A percentile compares a stretch with the other conserved stretches of the same genome.
These are phyloP conservation scores for Scheffersomyces ergatensis DNA, from an alignment of 805 yeast genomes.

Conservation along the genomic window DNA sequence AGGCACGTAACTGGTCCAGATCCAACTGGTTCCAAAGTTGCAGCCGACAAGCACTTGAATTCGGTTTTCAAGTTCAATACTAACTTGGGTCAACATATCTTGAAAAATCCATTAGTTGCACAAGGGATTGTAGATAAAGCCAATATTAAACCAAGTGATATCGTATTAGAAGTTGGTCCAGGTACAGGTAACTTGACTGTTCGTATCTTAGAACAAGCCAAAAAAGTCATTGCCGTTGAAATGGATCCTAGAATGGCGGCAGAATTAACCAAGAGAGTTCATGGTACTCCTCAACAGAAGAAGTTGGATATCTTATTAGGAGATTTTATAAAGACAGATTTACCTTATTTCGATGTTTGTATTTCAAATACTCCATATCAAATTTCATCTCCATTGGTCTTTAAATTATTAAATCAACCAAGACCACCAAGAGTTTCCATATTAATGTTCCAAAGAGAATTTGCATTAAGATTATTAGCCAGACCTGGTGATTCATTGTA, in stretches of 20 bases:
- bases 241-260: constrained; percentile 99
- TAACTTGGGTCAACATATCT: constrained; percentile 93
- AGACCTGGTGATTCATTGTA: constrained; percentile 95
- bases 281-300: constrained; percentile 91
- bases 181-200: constrained; percentile 99
- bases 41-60: constrained; percentile 68
- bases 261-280: constrained; percentile 94
- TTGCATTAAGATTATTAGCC: constrained; percentile 89
- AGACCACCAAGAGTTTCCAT: constrained; percentile 93
- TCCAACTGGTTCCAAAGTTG: constrained; percentile 55
- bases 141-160: constrained; percentile 85
- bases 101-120: constrained; percentile 94
- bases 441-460: constrained; percentile 97
- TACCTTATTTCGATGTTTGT: constrained; percentile 94
- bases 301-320: constrained; percentile 90
- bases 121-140: constrained; percentile 99
- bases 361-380: constrained; percentile 98
- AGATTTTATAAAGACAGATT: constrained; percentile 92
- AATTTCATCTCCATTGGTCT: constrained; percentile 93
- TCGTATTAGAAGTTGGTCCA: constrained; percentile 95
- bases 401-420: constrained; percentile 86
- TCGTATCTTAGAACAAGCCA: constrained; percentile 85
- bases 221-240: constrained; percentile 93
- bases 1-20: constrained; percentile 48
- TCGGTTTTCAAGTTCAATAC: constrained; percentile 96